A percentile compares a stretch with the other conserved stretches of the same genome.
These are phyloP conservation scores for Candida rishiriensis DNA, from an alignment of 805 yeast species.

Conservation along the genomic window DNA sequence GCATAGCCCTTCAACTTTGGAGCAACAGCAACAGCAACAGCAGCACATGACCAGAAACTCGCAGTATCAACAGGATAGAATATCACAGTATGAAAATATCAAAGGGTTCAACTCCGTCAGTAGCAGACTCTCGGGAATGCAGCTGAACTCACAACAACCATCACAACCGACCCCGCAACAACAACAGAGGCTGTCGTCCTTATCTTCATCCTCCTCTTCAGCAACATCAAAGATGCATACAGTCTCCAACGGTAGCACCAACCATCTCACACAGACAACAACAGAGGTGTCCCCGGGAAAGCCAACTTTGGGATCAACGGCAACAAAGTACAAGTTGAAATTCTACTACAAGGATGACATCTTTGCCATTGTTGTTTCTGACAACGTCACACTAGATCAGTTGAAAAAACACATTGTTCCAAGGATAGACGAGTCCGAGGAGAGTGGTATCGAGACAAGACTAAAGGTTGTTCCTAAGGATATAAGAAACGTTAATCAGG, in stretches of 20 bases:
- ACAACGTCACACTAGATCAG: conserved; percentile 18
- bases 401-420: conserved; percentile 26
- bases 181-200: conserved; percentile 13
- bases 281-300: background rate
- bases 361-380: conserved; percentile 51
- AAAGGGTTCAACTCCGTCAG: conserved; percentile 14
- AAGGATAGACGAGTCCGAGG: conserved; percentile 28
- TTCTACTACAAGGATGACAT: conserved; percentile 79
- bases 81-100: conserved; percentile 44
- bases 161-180: background rate
- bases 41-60: conserved; percentile 26
- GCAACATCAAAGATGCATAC: conserved; percentile 1
- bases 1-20: conserved; percentile 18
- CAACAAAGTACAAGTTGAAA: conserved; percentile 54
- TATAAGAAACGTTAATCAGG: conserved; percentile 19
- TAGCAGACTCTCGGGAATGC: conserved; percentile 21
- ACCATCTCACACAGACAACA: background rate
- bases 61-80: conserved; percentile 46
- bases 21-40: conserved; percentile 34
- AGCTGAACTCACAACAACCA: conserved; percentile 1
- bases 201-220: conserved; percentile 17
- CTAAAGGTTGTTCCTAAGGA: conserved; percentile 28
- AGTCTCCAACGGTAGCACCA: background rate
- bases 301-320: background rate
- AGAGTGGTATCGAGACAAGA: conserved; percentile 17